Base-by-base conservation (phyloP, 306 rosid species). In the Styphnolobium japonicum region DNA sequence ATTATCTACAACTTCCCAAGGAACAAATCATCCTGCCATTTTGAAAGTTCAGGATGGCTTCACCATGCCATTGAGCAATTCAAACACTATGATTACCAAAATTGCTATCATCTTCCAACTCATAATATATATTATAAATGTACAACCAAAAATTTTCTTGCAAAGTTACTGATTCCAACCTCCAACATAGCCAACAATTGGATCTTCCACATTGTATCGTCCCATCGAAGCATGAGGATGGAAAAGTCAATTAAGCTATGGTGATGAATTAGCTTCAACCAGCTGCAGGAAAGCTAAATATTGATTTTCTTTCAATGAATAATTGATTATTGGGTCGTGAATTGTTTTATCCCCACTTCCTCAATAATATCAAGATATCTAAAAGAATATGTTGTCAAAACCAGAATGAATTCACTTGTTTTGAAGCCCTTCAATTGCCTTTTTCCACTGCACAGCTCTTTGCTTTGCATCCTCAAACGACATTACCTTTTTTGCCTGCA, bases 351-450 rank as follows among this genome's bases (percentile, higher is more conserved):
- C 69, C 67, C 80, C 53, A 57, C 85, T 86, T 82, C 82, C 80
- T 83, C 88, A 86, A 55, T 84, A 87, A 66, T 71, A 80, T 69
- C 62, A 80, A 71, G 73, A 62, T 53, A 71, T 80, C 68, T 71
- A 74, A 87, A 83, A 85, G 82, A 90, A 81, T 84, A 56, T 66
- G 76, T 77, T 33, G 78, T 78, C 82, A 67, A 78, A 79, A 86
- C 71, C 79, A 60, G 36, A 68, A 81, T 40, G 46, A 42, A 73
- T 81, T 93, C 96, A 96, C 90, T 90, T 86, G 81, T 91, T 96
- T 82, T 96, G 98, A 89, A 96, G 98, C 73, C 87, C 99, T 85
- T 96, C 99, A 4, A 96, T 96, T 10, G 98, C 96, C 88, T 93
- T 96, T 89, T 96, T 96, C 99, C 98, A 96, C 62, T 90, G 96